Percentiles rank a stretch among this genome's conserved stretches.
Conservation (phyloP, 257 asterid genomes). For the Solanum etuberosum region DNA sequence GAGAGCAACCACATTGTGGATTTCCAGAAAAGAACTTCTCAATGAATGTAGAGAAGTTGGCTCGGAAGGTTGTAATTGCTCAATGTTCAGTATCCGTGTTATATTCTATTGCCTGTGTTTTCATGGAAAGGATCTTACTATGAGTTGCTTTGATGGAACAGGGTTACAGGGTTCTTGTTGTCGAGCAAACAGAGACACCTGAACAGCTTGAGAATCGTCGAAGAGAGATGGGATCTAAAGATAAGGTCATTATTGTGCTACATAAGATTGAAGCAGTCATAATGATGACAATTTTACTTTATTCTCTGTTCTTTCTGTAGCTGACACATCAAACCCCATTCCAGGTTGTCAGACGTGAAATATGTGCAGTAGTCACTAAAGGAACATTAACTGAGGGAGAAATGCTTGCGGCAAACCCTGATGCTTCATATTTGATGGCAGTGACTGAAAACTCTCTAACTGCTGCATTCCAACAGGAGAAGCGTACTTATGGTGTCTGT, state of each 20-base stretch:
- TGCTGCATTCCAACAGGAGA: constrained; percentile 31
- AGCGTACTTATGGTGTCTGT: constrained; percentile 64
- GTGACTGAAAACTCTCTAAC: constrained; percentile 65
- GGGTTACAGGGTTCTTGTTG: constrained; percentile 96
- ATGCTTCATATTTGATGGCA: constrained; percentile 77
- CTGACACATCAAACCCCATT: constrained; percentile 3
- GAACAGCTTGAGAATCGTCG: constrained; percentile 93
- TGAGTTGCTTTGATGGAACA: constrained; percentile 20
- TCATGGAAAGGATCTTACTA: neutral
- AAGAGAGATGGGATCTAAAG: constrained; percentile 75
- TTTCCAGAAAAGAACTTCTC: constrained; percentile 96
- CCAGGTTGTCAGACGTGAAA: constrained; percentile 93
- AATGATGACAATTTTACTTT: neutral
- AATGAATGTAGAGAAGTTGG: constrained; percentile 74
- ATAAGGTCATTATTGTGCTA: constrained; percentile 47
- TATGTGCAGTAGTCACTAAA: constrained; percentile 84
- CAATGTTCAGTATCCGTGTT: neutral
- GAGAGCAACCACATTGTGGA: constrained; percentile 99
- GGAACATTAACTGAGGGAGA: constrained; percentile 98
- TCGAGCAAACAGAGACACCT: constrained; percentile 99
- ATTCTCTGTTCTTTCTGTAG: neutral
- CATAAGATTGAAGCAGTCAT: neutral
- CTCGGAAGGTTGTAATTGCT: constrained; percentile 54
- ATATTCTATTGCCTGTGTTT: neutral
- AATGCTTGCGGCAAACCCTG: constrained; percentile 64